These are phyloP conservation scores for Huntiella abstrusa DNA, from an alignment of 2,329 filamentous ascomycete species.

Conservation along the genomic window DNA sequence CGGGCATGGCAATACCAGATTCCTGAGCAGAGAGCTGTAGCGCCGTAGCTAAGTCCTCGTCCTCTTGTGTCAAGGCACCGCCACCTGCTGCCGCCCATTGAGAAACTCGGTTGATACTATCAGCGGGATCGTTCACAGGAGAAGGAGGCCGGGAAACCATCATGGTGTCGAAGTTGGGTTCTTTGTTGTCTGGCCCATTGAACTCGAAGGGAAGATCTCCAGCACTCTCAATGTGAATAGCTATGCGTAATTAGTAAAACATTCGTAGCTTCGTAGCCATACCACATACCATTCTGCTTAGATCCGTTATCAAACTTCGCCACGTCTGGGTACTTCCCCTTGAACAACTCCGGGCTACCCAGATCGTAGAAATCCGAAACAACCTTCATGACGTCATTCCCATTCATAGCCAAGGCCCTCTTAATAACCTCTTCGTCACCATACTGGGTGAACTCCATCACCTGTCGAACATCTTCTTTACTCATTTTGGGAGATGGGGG, in stretches of 20 bases:
- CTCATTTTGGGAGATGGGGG: no score
- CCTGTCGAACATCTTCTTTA: slow-evolving; percentile 3
- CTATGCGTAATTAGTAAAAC: no score
- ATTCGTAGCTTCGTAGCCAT: no score
- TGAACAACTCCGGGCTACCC: background rate
- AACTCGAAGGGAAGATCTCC: background rate
- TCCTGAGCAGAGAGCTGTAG: slow-evolving; percentile 10
- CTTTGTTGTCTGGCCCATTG: no score
- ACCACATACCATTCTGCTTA: no score
- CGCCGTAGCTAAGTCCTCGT: slow-evolving; percentile 22
- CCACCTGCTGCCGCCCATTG: slow-evolving; percentile 27
- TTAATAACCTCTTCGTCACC: slow-evolving; percentile 2
- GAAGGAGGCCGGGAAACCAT: slow-evolving; percentile 41
- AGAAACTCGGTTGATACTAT: slow-evolving; percentile 31
- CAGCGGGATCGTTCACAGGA: slow-evolving; percentile 8
- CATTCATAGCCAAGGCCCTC: slow-evolving; percentile 4
- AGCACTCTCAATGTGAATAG: background rate
- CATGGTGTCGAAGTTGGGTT: no score
- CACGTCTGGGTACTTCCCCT: no score
- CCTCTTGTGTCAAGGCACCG: slow-evolving; percentile 22
- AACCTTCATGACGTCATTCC: slow-evolving; percentile 7
- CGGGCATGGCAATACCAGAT: slow-evolving; percentile 1
- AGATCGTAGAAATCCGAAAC: slow-evolving; percentile 10
- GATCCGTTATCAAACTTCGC: no score
- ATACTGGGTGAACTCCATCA: slow-evolving; percentile 8